Evolutionary conservation across 75 land plant species (phyloP), one percentile per base, ranked within the genome.

Genomic region (Isoetes taiwanensis): DNA sequence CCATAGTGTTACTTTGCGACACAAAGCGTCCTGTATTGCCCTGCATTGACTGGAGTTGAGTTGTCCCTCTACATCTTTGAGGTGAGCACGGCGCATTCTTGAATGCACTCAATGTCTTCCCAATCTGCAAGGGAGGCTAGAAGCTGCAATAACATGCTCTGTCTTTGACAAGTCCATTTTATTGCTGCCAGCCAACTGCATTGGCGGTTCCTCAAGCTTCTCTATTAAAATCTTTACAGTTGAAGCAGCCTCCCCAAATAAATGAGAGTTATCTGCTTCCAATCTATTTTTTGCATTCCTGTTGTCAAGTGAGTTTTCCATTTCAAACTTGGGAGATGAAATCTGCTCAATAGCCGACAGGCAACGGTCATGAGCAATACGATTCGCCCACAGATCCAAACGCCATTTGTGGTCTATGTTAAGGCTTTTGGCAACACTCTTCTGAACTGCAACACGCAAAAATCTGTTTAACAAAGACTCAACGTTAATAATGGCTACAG

Each of bases 331-430:
- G 33, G 66, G 67, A 9, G 74, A 71, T 23, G 74, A 43, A 41
- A 71, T 64, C 50, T 28, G 30, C 24, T 71, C 58, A 39, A 71
- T 52, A 31, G 74, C 74, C 58, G 52, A 52, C 48, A 65, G 34
- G 32, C 74, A 71, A 1, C 74, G 74, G n/a, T 65, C 74, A 64
- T 59, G 56, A 24, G 69, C 50, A 34, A 65, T 50, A 32, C 62
- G 67, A 30, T 71, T 71, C 4, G 74, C 74, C 19, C 61, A 65
- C 10, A 71, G 41, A 33, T 71, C 74, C 19, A 71, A 26, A 29
- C 74, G 74, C 74, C 74, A 71, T 39, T 59, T 64, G 6, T 24
- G 33, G 23, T 32, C n/a, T 3, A 64, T 28, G 32, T 52, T 52
- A 0, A 71, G 31, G 24, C 26, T 46, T 41, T 59, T 58, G 14